Percentiles rank a stretch among this genome's conserved stretches.
Conservation (phyloP, 352 stramenopile species). For the Phytophthora fragariaefolia region DNA sequence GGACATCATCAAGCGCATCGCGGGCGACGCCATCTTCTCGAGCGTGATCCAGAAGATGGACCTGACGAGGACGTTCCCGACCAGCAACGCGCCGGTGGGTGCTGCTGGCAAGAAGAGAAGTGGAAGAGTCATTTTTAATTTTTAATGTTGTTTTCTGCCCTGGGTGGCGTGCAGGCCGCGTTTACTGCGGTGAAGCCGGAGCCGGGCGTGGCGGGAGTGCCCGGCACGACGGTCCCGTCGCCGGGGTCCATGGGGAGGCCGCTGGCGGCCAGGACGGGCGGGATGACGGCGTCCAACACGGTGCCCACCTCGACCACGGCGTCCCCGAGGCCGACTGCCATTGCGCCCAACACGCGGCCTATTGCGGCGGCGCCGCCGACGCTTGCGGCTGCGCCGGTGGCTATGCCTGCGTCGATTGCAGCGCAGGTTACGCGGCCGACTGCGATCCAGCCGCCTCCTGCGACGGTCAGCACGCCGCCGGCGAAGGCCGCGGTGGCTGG, state of each 20-base stretch:
- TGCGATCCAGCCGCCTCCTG: slow-evolving; percentile 18
- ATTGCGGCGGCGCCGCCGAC: slow-evolving; percentile 34
- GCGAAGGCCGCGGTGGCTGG: slow-evolving; percentile 10
- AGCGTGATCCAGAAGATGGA: slow-evolving; percentile 88
- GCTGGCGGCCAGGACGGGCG: slow-evolving; percentile 33
- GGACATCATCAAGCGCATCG: slow-evolving; percentile 89
- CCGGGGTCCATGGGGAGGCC: slow-evolving; percentile 31
- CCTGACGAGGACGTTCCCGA: slow-evolving; percentile 66
- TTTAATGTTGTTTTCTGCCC: not conserved
- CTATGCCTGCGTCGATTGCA: slow-evolving; percentile 39
- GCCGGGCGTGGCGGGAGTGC: slow-evolving; percentile 18
- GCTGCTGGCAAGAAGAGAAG: not conserved
- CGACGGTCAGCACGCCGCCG: slow-evolving; percentile 18
- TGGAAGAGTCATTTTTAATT: not conserved
- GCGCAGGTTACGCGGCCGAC: slow-evolving; percentile 14
- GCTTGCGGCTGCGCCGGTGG: slow-evolving; percentile 23
- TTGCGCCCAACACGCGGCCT: slow-evolving; percentile 39
- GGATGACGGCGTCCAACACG: not conserved
- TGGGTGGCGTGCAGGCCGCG: slow-evolving; percentile 22
- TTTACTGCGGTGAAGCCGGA: slow-evolving; percentile 46
- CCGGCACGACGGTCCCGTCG: slow-evolving; percentile 29
- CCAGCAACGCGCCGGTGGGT: slow-evolving; percentile 27
- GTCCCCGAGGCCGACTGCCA: slow-evolving; percentile 32
- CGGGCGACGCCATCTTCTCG: slow-evolving; percentile 81
- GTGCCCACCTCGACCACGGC: slow-evolving; percentile 4